Conservation (phyloP, 257 asterid species). For the Scutellaria barbata region DNA sequence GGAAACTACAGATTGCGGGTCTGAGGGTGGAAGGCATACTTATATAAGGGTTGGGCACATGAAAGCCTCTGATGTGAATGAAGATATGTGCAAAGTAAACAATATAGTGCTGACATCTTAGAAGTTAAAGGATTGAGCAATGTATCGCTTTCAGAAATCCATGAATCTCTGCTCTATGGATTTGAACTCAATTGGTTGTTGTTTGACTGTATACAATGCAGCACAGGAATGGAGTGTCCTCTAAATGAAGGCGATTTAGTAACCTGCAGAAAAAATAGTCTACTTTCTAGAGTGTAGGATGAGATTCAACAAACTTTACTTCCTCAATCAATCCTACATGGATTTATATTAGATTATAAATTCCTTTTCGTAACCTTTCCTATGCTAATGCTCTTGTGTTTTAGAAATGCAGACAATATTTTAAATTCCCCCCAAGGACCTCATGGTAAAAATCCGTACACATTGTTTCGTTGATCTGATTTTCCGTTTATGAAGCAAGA, state of each 20-base stretch:
- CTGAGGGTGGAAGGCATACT: background rate
- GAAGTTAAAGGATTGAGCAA: background rate
- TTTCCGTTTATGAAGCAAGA: too few relatives aligned
- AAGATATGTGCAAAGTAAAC: background rate
- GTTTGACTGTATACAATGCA: slow-evolving; percentile 35
- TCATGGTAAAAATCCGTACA: too few relatives aligned
- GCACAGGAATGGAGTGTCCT: background rate
- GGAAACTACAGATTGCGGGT: background rate
- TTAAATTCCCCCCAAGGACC: too few relatives aligned
- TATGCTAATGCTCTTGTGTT: too few relatives aligned
- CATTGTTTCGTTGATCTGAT: too few relatives aligned
- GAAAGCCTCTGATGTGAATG: background rate
- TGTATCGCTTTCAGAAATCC: slow-evolving; percentile 39
- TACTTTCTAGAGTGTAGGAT: background rate
- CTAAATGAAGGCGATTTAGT: too few relatives aligned
- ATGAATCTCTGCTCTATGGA: slow-evolving; percentile 48
- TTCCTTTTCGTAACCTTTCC: too few relatives aligned
- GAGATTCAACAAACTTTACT: too few relatives aligned
- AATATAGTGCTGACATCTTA: background rate
- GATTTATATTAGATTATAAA: too few relatives aligned
- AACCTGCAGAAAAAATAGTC: background rate
- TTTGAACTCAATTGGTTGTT: slow-evolving; percentile 46
- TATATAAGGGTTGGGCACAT: background rate
- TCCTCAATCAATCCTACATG: too few relatives aligned
- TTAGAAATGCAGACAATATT: too few relatives aligned